phyloP scores from a whole-genome alignment of 176 grass and related monocot genomes.

The Oryza meyeriana region DNA sequence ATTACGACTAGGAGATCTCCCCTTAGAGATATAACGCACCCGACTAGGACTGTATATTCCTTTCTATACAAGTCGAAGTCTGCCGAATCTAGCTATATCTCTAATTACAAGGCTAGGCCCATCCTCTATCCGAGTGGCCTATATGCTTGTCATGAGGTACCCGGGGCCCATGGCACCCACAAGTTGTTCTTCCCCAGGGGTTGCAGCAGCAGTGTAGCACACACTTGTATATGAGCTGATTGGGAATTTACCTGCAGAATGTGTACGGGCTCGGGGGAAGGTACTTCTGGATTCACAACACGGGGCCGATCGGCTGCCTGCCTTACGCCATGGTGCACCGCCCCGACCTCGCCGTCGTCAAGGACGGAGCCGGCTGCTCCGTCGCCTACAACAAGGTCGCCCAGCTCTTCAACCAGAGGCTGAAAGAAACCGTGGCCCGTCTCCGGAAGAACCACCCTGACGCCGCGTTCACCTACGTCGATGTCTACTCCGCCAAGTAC shows the following conservation, averaged over 20 bases:
- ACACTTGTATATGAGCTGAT: neutral
- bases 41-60: no score
- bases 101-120: no score
- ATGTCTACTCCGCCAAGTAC: slow-evolving; percentile 81
- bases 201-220: no score
- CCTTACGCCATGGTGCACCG: slow-evolving; percentile 63
- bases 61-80: no score
- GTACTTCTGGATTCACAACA: slow-evolving; percentile 98
- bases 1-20: no score
- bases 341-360: slow-evolving; percentile 23
- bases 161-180: no score
- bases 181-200: no score
- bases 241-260: slow-evolving; percentile 34
- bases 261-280: slow-evolving; percentile 56
- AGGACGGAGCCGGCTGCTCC: slow-evolving; percentile 59
- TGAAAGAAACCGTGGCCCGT: slow-evolving; percentile 66
- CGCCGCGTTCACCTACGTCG: slow-evolving; percentile 79
- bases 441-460: slow-evolving; percentile 54
- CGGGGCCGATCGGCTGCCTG: slow-evolving; percentile 88
- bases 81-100: no score
- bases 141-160: no score
- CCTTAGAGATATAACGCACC: no score
- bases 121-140: no score
- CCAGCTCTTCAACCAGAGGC: slow-evolving; percentile 63
- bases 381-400: slow-evolving; percentile 73